Evolutionary conservation across 1,284 basidiomycete species (phyloP), one percentile per base, ranked within the genome.

Genomic region (Fomitopsis betulina): DNA sequence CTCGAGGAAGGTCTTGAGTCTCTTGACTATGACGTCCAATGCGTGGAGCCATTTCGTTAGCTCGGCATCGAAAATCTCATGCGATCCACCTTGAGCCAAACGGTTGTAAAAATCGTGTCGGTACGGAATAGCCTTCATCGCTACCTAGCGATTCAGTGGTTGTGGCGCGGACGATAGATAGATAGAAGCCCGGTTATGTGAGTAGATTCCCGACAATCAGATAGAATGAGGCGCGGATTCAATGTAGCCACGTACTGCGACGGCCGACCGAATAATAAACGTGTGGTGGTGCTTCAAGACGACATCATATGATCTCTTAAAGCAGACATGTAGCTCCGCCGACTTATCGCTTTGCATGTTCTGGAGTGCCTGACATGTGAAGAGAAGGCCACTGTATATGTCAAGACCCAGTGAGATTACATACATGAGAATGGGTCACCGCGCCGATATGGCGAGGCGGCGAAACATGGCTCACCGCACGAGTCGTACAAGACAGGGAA

Each of bases 91-190:
- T 75, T 98, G 93, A 23, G 86, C 82, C 53, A 99, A 83, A 64
- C 92, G 89, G 50, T 78, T 76, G 74, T 94, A 94, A 71, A 99
- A 98, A 61, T 92, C 91, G 35, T 80, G 78, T 50, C 96, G 89
- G 69, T 88, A 86, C 1, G 96, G 96, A 61, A 92, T 96, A 0
- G 96, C 93, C 67, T 91, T 91, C 75, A 99, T 94, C 8, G 96
- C 96, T 58, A 98, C 83, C 93, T 96, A 58, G n/a, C 25, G 45
- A 40, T 38, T 51, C 37, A 53, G 57, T 50, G 42, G 40, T 10
- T 27, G 56, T 58, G 50, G 38, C 27, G 50, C 33, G 15, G 50
- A 47, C 51, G 56, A 58, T 58, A 39, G 39, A 37, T 42, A 38
- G 53, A 54, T 58, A 54, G 57, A 54, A 58, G 57, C 50, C 30